A percentile compares a stretch with the other conserved stretches of the same genome.
Evolutionary conservation across 129 eudicot species (phyloP).

Genomic region (Tagetes erecta): DNA sequence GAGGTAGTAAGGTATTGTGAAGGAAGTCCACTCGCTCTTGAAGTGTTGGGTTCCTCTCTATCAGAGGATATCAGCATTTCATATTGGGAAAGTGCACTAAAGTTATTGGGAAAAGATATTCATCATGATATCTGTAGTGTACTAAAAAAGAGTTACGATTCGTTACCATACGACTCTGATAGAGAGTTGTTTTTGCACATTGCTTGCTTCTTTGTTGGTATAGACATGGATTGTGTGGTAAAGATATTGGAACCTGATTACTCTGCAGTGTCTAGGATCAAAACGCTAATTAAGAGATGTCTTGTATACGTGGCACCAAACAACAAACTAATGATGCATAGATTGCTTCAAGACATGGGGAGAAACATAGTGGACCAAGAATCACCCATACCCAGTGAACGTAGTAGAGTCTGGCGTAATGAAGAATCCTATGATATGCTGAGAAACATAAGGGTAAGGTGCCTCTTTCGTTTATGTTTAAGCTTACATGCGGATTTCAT

Average conservation of each 20-base stretch:
- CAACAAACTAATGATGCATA: constrained; percentile 35
- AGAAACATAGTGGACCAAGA: constrained; percentile 27
- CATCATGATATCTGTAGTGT: not conserved
- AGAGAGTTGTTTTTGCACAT: constrained; percentile 38
- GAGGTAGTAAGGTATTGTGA: constrained; percentile 17
- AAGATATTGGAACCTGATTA: constrained; percentile 31
- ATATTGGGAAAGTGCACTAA: constrained; percentile 11
- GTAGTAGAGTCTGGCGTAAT: constrained; percentile 32
- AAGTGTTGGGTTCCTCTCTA: constrained; percentile 28
- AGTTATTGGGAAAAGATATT: not conserved
- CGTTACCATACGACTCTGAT: constrained; percentile 8
- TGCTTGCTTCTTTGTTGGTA: constrained; percentile 41
- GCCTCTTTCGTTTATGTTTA: not conserved
- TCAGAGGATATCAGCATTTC: not conserved
- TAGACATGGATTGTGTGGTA: constrained; percentile 14
- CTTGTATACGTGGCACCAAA: constrained; percentile 20
- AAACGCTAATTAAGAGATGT: constrained; percentile 13
- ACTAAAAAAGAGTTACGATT: constrained; percentile 4
- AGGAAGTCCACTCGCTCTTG: constrained; percentile 28
- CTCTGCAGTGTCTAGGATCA: constrained; percentile 10
- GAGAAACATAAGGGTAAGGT: constrained; percentile 6
- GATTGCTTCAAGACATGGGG: constrained; percentile 32
- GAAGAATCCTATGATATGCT: constrained; percentile 24
- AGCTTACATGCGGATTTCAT: not conserved
- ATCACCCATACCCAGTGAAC: constrained; percentile 16